Evolutionary conservation across 805 yeast species (phyloP).

Genomic region (Citeromyces nyonsensis): DNA sequence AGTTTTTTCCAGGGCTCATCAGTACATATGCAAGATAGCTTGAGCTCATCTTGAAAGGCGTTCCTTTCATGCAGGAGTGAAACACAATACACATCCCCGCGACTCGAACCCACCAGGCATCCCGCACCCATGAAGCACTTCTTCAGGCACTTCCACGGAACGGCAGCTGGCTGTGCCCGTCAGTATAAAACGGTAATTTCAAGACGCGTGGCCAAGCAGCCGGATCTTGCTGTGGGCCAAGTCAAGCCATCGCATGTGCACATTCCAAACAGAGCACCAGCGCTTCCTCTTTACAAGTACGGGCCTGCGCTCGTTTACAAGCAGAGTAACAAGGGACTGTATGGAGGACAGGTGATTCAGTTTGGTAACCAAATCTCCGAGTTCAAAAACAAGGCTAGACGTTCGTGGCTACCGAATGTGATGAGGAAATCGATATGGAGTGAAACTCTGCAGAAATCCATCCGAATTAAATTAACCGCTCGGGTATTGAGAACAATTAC

Average conservation of each 20-base stretch:
- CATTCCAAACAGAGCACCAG: conserved; percentile 25
- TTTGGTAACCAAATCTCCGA: conserved; percentile 73
- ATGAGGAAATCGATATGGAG: conserved; percentile 71
- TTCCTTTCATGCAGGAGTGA: too few species aligned
- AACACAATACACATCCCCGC: too few species aligned
- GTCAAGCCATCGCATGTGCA: conserved; percentile 20
- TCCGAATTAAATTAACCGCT: conserved; percentile 54
- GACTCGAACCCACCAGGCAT: not conserved
- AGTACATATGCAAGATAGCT: too few species aligned
- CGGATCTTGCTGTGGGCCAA: conserved; percentile 37
- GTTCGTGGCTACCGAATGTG: conserved; percentile 74
- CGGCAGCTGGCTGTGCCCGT: conserved; percentile 9
- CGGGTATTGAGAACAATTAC: conserved; percentile 76
- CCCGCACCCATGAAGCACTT: not conserved
- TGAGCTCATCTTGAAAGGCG: too few species aligned
- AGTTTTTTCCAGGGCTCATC: too few species aligned
- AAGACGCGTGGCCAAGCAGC: conserved; percentile 26
- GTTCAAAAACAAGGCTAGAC: conserved; percentile 51
- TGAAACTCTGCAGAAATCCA: conserved; percentile 44
- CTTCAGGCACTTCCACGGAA: conserved; percentile 10
- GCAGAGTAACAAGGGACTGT: conserved; percentile 77
- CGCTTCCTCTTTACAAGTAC: conserved; percentile 58
- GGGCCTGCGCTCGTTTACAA: conserved; percentile 69
- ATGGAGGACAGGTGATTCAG: conserved; percentile 74
- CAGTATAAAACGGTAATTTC: conserved; percentile 24